A percentile compares a stretch with the other conserved stretches of the same genome.
These are phyloP conservation scores for Colletotrichum eleusines DNA, from an alignment of 2,329 filamentous ascomycete species.

Conservation along the genomic window DNA sequence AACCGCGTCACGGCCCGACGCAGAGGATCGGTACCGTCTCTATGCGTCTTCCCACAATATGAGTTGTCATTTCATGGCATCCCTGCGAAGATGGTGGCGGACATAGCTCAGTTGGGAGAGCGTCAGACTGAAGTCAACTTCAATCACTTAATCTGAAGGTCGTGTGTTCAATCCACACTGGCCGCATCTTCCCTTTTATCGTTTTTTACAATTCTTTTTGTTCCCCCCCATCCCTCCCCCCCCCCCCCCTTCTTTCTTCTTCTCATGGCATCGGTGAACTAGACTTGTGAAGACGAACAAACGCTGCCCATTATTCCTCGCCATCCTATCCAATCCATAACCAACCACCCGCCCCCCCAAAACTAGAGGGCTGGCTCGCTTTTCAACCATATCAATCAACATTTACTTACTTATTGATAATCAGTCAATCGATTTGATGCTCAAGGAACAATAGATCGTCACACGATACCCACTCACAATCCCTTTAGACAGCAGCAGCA, in stretches of 20 bases:
- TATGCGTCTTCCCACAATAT: neutral
- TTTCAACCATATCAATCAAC: neutral
- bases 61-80: rapidly evolving
- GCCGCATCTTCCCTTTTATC: conserved; percentile 22
- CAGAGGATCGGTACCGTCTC: neutral
- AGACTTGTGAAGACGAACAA: neutral
- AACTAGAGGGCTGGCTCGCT: too few relatives aligned
- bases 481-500: neutral
- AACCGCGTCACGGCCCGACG: neutral
- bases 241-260: rapidly evolving
- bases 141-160: conserved; percentile 40
- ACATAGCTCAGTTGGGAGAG: conserved; percentile 42
- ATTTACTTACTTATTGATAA: neutral
- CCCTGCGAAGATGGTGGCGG: neutral
- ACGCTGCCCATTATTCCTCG: neutral
- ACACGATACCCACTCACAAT: neutral
- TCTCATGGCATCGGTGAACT: neutral
- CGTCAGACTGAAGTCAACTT: conserved; percentile 41
- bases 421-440: neutral
- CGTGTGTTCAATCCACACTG: conserved; percentile 39
- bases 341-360: neutral
- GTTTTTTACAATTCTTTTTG: neutral
- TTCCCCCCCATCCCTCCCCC: too few relatives aligned
- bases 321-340: neutral
- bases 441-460: neutral